Percentiles rank a stretch among this genome's conserved stretches.
Evolutionary conservation across 139 green algal genomes (phyloP).

Genomic region (Chlorella sp.): DNA sequence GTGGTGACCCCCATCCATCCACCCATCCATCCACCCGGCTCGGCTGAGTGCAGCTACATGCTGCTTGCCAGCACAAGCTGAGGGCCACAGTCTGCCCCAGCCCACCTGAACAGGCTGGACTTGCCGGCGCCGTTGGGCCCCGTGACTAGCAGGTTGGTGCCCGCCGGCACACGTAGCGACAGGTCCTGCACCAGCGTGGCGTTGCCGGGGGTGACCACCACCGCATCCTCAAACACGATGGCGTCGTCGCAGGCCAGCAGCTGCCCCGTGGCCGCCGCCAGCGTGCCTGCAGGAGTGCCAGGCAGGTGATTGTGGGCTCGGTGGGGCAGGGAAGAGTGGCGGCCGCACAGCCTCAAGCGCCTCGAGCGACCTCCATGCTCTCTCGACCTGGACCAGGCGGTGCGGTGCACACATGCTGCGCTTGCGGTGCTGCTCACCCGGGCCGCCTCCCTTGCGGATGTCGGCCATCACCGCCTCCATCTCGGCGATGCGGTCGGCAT

Average conservation of each 20-base stretch:
- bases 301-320: background rate
- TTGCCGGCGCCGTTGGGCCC: slow-evolving; percentile 74
- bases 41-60: background rate
- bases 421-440: slow-evolving; percentile 4
- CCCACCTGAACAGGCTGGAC: slow-evolving; percentile 59
- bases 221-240: slow-evolving; percentile 75
- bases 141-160: slow-evolving; percentile 83
- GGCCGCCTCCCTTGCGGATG: slow-evolving; percentile 11
- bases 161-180: slow-evolving; percentile 60
- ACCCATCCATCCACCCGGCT: no score
- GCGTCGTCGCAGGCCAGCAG: slow-evolving; percentile 42
- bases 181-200: slow-evolving; percentile 62
- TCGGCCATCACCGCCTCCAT: slow-evolving; percentile 49
- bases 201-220: slow-evolving; percentile 70
- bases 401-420: no score
- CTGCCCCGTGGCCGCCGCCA: background rate
- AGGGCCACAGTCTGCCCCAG: no score
- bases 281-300: background rate
- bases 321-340: background rate
- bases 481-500: slow-evolving; percentile 66
- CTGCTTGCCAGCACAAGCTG: background rate
- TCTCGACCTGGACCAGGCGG: background rate
- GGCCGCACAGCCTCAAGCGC: background rate
- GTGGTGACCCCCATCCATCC: no score
- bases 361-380: background rate